Base-by-base conservation (phyloP, 441 rosid genomes). In the Geranium incanum region DNA sequence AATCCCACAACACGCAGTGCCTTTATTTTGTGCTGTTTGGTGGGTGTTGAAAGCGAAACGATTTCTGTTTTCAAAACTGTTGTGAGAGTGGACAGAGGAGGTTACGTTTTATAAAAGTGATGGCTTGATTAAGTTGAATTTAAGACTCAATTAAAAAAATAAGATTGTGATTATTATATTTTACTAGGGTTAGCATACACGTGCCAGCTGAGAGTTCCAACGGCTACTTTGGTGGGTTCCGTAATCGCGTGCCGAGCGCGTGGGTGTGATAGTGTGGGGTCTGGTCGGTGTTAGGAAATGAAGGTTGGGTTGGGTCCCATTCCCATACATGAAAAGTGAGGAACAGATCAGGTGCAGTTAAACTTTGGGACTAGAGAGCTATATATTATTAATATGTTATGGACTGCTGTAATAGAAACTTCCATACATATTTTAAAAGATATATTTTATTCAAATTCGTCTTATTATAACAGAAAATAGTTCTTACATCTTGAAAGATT, bases 211-310 rank as follows among this genome's bases (percentile, higher is more conserved):
- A 21, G 63, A 6, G 28, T 19, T 59, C 12, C 65, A 60, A 60
- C 65, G 65, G 65, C 65, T 60, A 60, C 36, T 60, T 60, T 60
- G 28, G 36, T 6, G 13, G 65, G 65, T 60, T 60, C 21, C 28
- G 4, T 7, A 60, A 19, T 33, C 65, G 65, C 65, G 36, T 33
- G 9, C 13, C 36, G 28, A 60, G 36, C 65, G 65, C 65, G 65
- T 60, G 36, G n/a, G n/a, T n/a, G 62, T 7, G 18, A 50, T 1
- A 2, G 33, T 28, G 33, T 28, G 33, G 33, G 33, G 33, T 28
- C 2, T 28, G 33, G 33, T 28, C 33, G 33, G 33, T 28, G 33
- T 28, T 28, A 28, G 33, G 33, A 28, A 28, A 28, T 28, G 33
- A 28, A 21, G 21, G 21, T 21, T 21, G 21, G 21, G 21, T 21